phyloP scores from a whole-genome alignment of 768 basidiomycete species.

The Collybia sp. region DNA sequence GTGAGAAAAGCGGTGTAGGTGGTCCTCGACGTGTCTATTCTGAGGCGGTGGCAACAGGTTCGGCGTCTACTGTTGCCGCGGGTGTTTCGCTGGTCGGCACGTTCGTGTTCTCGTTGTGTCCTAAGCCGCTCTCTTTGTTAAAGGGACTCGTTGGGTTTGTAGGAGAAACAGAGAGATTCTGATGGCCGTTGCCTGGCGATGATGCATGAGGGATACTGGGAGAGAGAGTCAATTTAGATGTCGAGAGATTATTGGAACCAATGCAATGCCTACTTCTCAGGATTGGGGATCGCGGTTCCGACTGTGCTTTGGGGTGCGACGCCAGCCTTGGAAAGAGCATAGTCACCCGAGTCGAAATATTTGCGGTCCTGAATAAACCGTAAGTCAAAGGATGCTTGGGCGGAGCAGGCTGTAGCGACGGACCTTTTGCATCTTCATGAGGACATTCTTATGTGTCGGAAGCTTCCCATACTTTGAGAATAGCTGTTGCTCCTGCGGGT shows the following conservation, averaged over 20 bases:
- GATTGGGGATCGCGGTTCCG: conserved; percentile 97
- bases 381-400: conserved; percentile 7
- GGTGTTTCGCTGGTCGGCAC: conserved; percentile 21
- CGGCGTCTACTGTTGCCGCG: neutral
- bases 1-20: conserved; percentile 1
- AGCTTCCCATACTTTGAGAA: conserved; percentile 94
- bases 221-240: conserved; percentile 6
- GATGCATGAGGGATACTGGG: conserved; percentile 92
- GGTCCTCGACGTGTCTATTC: conserved; percentile 7
- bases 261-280: conserved; percentile 72
- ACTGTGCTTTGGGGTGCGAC: conserved; percentile 83
- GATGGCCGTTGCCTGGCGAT: conserved; percentile 50
- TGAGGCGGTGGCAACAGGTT: conserved; percentile 3
- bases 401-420: conserved; percentile 12
- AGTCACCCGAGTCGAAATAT: conserved; percentile 99
- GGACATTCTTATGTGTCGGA: conserved; percentile 88
- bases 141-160: conserved; percentile 63
- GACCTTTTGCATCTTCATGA: conserved; percentile 96
- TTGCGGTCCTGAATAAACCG: conserved; percentile 77
- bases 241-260: neutral
- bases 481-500: conserved; percentile 88
- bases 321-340: conserved; percentile 94
- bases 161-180: conserved; percentile 68
- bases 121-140: conserved; percentile 56
- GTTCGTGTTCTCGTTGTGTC: conserved; percentile 31